Conservation (phyloP, 2,329 filamentous ascomycete species). For the Eutypa lata region DNA sequence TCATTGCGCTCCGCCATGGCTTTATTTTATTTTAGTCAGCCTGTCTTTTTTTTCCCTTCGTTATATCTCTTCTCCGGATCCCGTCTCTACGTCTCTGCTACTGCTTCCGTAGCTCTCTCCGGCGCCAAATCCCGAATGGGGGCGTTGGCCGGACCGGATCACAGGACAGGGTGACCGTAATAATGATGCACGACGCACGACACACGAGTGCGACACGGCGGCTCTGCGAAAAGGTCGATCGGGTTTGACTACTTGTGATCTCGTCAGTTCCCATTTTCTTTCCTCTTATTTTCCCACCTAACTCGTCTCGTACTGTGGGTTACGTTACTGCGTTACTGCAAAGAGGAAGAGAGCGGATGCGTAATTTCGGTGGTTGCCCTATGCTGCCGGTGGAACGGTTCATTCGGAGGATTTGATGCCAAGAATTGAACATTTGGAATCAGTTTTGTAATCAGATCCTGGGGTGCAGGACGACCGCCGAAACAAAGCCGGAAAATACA, state of each 20-base stretch:
- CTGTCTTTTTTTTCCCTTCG: conserved; percentile 2
- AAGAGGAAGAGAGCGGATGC: not conserved
- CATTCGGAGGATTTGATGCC: not conserved
- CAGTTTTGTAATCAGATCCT: not conserved
- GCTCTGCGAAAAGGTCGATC: not conserved
- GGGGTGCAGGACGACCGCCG: not conserved
- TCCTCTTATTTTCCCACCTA: too few relatives aligned
- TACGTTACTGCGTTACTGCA: not conserved
- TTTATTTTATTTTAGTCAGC: conserved; percentile 4
- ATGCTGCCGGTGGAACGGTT: not conserved
- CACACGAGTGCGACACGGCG: not conserved
- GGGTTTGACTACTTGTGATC: not conserved
- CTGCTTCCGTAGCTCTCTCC: conserved; percentile 1
- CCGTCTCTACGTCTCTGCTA: not conserved
- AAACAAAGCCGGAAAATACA: not conserved
- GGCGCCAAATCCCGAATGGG: not conserved
- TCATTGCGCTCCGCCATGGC: conserved; percentile 5
- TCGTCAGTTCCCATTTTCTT: not conserved
- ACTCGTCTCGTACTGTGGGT: too few relatives aligned
- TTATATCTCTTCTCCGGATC: not conserved
- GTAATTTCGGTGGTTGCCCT: not conserved
- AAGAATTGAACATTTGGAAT: not conserved
- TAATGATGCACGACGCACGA: not conserved
- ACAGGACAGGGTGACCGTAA: too few relatives aligned
- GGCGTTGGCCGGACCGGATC: too few relatives aligned